Evolutionary conservation across 2,329 filamentous ascomycete genomes (phyloP), one percentile per base, ranked within the genome.

Genomic region (Trichophyton rubrum): DNA sequence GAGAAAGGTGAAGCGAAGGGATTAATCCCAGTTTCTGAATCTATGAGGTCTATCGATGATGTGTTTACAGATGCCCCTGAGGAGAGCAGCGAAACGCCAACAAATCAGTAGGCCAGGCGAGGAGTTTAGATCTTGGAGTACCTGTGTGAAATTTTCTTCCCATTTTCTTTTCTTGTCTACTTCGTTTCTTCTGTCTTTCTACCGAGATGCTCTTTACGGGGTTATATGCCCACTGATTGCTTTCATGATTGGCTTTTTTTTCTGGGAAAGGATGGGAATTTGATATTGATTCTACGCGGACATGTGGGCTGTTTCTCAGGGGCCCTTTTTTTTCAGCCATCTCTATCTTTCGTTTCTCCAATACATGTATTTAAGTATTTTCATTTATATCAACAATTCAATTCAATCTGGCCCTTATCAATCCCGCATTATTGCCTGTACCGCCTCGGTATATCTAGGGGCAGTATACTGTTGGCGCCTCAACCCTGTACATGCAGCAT

Each of bases 331-430:
- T 53, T 30, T 30, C 27, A 30, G 27, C 27, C 6, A 30, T 2
- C 51, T 27, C 17, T 17, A 20, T 20, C 24, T 35, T 55, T 55
- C 24, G 7, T 35, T 33, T 35, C 15, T 55, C 15, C 33, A 27
- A 17, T 55, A 13, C 27, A 38, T 55, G 51, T 55, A 55, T 55
- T 55, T 55, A 35, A 55, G n/a, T 35, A 55, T 55, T 51, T 35
- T 22, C 9, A 27, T 27, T 51, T 15, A 51, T 15, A 27, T 27
- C 13, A 27, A 24, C 20, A 47, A 20, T 47, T 47, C 43, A 47
- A 20, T 47, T 3, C 17, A 38, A 38, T 47, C 17, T 20, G 0
- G 20, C 3, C 15, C 3, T 20, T 9, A 9, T 3, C 20, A 22
- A 51, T 27, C 27, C 27, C 27, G 6, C 27, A 27, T 7, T 9